Conservation (phyloP, 2,329 filamentous ascomycete species). For the Exophiala xenobiotica region DNA sequence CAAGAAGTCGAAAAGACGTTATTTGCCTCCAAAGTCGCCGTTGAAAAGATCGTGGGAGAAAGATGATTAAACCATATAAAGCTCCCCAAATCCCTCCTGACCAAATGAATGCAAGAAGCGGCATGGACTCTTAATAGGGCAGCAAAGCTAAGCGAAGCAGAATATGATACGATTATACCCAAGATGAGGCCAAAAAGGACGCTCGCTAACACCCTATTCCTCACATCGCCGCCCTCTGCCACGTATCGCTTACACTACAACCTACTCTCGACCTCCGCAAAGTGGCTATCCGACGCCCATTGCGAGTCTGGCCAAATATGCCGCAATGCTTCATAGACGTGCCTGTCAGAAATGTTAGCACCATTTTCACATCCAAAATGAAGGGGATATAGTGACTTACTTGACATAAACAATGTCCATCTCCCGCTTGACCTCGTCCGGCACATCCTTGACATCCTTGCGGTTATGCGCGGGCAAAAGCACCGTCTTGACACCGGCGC, state of each 20-base stretch:
- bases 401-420: slow-evolving; percentile 85
- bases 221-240: not conserved
- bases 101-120: too few species aligned
- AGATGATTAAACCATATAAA: too few species aligned
- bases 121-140: too few species aligned
- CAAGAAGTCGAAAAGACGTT: too few species aligned
- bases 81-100: too few species aligned
- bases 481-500: slow-evolving; percentile 93
- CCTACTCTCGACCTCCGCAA: slow-evolving; percentile 72
- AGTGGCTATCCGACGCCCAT: slow-evolving; percentile 73
- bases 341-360: slow-evolving; percentile 48
- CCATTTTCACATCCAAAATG: slow-evolving; percentile 10
- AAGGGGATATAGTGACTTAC: slow-evolving; percentile 53
- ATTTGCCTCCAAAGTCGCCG: too few species aligned
- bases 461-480: slow-evolving; percentile 82
- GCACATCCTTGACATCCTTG: slow-evolving; percentile 89
- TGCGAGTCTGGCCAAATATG: slow-evolving; percentile 87
- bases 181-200: too few species aligned
- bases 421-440: slow-evolving; percentile 81
- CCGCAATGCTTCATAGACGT: slow-evolving; percentile 92
- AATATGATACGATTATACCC: too few species aligned
- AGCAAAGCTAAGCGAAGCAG: too few species aligned
- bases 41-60: too few species aligned
- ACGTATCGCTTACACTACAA: slow-evolving; percentile 55
- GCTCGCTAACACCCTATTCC: not conserved